Evolutionary conservation across 805 yeast genomes (phyloP).

Genomic region (Scheffersomyces amazonensis): DNA sequence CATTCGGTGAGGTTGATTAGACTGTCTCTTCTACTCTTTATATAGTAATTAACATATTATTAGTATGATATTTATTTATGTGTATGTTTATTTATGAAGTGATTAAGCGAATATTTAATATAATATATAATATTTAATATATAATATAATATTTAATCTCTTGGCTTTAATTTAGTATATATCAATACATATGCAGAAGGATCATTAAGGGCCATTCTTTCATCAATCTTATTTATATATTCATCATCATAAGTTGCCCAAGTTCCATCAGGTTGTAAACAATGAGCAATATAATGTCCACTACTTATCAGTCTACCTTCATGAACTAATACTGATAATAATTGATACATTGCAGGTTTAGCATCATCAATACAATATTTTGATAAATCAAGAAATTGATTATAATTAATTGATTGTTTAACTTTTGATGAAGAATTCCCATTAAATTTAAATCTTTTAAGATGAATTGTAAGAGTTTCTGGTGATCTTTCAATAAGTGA

Average conservation of each 20-base stretch:
- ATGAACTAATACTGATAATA: constrained; percentile 84
- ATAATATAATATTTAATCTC: no score
- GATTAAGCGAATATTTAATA: no score
- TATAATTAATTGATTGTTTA: constrained; percentile 81
- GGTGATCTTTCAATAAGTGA: constrained; percentile 79
- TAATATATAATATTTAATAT: no score
- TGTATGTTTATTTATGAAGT: no score
- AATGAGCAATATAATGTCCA: constrained; percentile 91
- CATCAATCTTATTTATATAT: constrained; percentile 68
- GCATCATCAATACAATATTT: constrained; percentile 39
- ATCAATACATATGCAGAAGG: constrained; percentile 88
- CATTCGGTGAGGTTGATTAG: no score
- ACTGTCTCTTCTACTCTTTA: no score
- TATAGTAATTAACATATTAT: no score
- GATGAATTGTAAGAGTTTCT: constrained; percentile 80
- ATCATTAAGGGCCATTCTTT: constrained; percentile 72
- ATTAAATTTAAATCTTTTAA: constrained; percentile 88
- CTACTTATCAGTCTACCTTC: constrained; percentile 90
- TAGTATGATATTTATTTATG: no score
- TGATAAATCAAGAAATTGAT: constrained; percentile 70
- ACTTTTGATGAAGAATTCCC: constrained; percentile 79
- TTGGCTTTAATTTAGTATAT: constrained; percentile 74
- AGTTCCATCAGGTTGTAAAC: constrained; percentile 85
- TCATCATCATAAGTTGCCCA: constrained; percentile 98
- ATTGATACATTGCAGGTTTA: constrained; percentile 55